Base-by-base conservation (phyloP, 2,329 filamentous ascomycete species). In the Penicillium sclerotigenum region DNA sequence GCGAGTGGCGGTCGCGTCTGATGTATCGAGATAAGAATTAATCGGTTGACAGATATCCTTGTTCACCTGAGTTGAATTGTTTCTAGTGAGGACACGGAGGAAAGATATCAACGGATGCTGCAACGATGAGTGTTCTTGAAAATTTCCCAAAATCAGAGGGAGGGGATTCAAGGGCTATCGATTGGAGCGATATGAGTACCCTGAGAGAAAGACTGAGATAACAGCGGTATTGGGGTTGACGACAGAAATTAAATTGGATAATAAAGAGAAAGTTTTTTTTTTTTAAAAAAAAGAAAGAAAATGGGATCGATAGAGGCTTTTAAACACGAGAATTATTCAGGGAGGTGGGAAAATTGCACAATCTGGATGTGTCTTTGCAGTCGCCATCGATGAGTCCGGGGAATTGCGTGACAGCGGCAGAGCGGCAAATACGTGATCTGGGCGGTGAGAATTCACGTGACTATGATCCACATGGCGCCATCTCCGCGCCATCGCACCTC, bases 381-480 rank as follows among this genome's bases (percentile, higher is more conserved):
- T 50, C 48, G 48, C 48, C 48, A 51, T 51, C 38, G 38, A 43
- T 51, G 28, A 51, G 40, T 51, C 36, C 28, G 28, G 50, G 40
- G 41, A 26, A 53, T 53, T 53, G 50, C 50, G 50, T 47, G 41
- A 53, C 20, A 28, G 31, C 14, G 18, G 29, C n/a, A 24, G 18
- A 26, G 38, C 48, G 48, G 50, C 50, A 20, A 47, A 53, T 53
- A 14, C 50, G 42, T 47, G 50, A 47, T 53, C 31, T 22, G 26
- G 50, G 50, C 50, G 50, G 50, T 53, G 42, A 47, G 26, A 0
- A 1, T 62, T 31, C 62, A 67, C 65, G 59, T 68, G 66, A 54
- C 40, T n/a, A 22, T 41, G 18, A 51, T n/a, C 9, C 26, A 20
- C 54, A 67, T 65, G 45, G 60, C 65, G 61, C 63, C 57, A 64